phyloP scores from a whole-genome alignment of 306 rosid genomes.

The Cotoneaster glaucophyllus region DNA sequence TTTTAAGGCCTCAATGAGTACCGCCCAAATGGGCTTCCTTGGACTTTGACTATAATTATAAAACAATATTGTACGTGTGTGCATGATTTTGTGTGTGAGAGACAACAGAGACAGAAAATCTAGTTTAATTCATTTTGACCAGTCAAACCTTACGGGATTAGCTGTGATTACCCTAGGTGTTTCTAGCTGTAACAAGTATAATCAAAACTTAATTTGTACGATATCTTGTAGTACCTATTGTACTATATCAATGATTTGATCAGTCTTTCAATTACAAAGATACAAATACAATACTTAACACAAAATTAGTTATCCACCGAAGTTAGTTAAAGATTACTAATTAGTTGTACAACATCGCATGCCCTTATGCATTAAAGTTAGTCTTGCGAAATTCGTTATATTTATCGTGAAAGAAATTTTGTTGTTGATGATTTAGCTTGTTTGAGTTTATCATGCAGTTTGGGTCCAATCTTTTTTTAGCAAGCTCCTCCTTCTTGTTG shows the following conservation, averaged over 20 bases:
- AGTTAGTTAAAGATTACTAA: too few species aligned
- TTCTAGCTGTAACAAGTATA: neutral
- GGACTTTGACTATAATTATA: neutral
- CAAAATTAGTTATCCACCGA: neutral
- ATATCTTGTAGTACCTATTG: neutral
- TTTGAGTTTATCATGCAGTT: too few species aligned
- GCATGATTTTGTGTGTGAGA: neutral
- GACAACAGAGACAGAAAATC: neutral
- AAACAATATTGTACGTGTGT: neutral
- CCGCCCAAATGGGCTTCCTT: neutral
- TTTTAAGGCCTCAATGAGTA: too few species aligned
- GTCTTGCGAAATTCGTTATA: too few species aligned
- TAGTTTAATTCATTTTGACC: slow-evolving; percentile 5
- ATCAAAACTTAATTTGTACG: neutral
- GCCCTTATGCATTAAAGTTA: too few species aligned
- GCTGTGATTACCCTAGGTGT: neutral
- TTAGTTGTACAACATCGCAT: too few species aligned
- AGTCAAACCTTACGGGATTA: slow-evolving; percentile 12
- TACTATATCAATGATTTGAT: neutral
- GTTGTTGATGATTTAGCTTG: too few species aligned
- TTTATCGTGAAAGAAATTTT: too few species aligned
- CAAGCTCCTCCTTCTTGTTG: too few species aligned
- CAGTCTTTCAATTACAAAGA: neutral
- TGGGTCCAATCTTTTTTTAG: too few species aligned
- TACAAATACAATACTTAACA: neutral